Evolutionary conservation across 1,139 yeast genomes (phyloP).

Genomic region (Tardiomyces blankii): DNA sequence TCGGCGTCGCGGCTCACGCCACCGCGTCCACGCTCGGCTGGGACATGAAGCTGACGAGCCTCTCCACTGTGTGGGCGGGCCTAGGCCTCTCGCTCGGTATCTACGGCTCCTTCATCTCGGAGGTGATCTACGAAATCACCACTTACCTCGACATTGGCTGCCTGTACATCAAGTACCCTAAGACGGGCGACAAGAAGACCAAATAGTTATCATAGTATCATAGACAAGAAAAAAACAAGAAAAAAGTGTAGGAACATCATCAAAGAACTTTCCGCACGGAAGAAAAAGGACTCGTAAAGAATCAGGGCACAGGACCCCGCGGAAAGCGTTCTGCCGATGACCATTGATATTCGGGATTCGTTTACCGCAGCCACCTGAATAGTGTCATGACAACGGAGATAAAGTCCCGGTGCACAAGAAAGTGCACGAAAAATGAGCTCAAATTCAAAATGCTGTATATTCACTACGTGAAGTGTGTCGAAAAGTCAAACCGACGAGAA

Average conservation of each 20-base stretch:
- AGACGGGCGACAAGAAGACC: not conserved
- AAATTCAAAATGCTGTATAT: not conserved
- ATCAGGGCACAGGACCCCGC: not conserved
- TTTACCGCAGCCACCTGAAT: not conserved
- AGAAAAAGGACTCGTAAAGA: not conserved
- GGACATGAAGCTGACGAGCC: conserved; percentile 14
- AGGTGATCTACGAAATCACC: conserved; percentile 76
- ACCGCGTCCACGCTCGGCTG: conserved; percentile 24
- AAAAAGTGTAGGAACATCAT: not conserved
- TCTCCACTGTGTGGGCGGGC: conserved; percentile 47
- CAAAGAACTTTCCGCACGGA: not conserved
- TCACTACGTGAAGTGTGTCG: not conserved
- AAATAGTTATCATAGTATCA: too few species aligned
- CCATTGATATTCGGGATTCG: not conserved
- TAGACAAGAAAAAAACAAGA: not conserved
- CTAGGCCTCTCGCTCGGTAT: conserved; percentile 68
- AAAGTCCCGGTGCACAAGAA: not conserved
- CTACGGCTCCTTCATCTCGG: conserved; percentile 70
- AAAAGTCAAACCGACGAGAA: too few species aligned
- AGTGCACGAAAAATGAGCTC: not conserved
- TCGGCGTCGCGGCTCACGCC: conserved; percentile 38
- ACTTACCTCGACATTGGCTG: conserved; percentile 77
- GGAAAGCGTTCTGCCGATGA: not conserved
- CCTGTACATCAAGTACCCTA: conserved; percentile 71
- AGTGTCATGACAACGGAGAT: not conserved